Base-by-base conservation (phyloP, 176 grass and related monocot species). In the Echinochloa phyllopogon region DNA sequence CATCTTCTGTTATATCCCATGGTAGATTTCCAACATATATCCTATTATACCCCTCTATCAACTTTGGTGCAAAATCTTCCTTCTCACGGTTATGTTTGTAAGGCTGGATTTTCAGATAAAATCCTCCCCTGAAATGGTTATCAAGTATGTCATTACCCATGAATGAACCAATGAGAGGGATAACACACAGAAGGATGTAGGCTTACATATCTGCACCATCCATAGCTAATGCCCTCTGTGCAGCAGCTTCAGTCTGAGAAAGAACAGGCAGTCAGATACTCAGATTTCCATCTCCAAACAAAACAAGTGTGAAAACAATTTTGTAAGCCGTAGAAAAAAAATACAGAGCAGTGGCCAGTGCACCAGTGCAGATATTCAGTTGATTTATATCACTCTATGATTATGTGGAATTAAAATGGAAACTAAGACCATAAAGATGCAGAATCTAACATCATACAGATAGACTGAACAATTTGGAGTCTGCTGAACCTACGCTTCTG, bases 131-230 rank as follows among this genome's bases (percentile, higher is more conserved):
- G 89, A 59, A 79, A 85, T 58, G 25, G 43, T 77, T 48, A 87
- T 65, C 6, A 68, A 78, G 3, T 71, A 72, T 81, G 77, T 74
- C 69, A 89, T 51, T 15, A 42, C 15, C 64, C 64, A 50, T n/a
- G 16, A 78, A 60, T 40, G 69, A 83, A 53, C 56, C 4, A 69
- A 75, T 21, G 63, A 33, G 14, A 67, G 58, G 37, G 61, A 33
- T 65, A 68, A n/a, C 23, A 71, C 20, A 63, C 20, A 47, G 62
- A 81, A 58, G 11, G 38, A 49, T 8, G 47, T 18, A 29, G 41
- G 37, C 89, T 94, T 80, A 98, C 95, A 98, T 95, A 65, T 98
- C 95, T 90, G 95, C 91, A 88, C 91, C 91, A 88, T 98, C 93
- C 49, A 98, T 89, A 90, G 78, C 84, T 81, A 95, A 88, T 76